phyloP scores from a whole-genome alignment of 768 basidiomycete species.

The Pleurotus djamor region DNA sequence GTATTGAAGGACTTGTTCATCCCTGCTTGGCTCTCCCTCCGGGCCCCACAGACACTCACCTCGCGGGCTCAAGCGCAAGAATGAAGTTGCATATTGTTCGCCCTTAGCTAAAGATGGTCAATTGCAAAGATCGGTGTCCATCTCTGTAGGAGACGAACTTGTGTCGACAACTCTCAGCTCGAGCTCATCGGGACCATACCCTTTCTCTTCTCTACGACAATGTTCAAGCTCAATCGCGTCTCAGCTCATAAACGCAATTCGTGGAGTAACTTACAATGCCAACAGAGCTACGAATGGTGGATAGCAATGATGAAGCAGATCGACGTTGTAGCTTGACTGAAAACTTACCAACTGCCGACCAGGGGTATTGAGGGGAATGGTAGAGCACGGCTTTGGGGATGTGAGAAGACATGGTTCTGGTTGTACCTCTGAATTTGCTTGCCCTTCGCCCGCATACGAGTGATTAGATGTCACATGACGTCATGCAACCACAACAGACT shows the following conservation, averaged over 20 bases:
- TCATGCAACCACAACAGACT: not conserved
- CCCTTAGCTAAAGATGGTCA: constrained; percentile 54
- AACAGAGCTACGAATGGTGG: constrained; percentile 39
- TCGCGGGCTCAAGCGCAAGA: constrained; percentile 75
- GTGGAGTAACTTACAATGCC: constrained; percentile 42
- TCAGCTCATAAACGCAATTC: too few relatives aligned
- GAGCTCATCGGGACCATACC: constrained; percentile 77
- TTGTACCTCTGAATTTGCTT: constrained; percentile 2
- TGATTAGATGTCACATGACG: constrained; percentile 3
- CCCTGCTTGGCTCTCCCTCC: too few relatives aligned
- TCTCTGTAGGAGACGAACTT: constrained; percentile 25
- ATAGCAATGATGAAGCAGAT: not conserved
- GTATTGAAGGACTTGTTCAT: too few relatives aligned
- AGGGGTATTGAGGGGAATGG: constrained; percentile 56
- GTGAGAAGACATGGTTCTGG: constrained; percentile 22
- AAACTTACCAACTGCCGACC: constrained; percentile 60
- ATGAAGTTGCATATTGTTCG: constrained; percentile 75
- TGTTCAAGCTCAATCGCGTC: not conserved
- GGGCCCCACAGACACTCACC: too few relatives aligned
- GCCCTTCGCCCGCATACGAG: constrained; percentile 4
- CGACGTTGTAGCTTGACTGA: not conserved
- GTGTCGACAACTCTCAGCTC: constrained; percentile 69
- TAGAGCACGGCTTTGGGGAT: constrained; percentile 83
- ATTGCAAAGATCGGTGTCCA: not conserved
- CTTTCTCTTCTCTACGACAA: constrained; percentile 64